Conservation (phyloP, 176 grass and related monocot genomes). For the Carex kokanica region DNA sequence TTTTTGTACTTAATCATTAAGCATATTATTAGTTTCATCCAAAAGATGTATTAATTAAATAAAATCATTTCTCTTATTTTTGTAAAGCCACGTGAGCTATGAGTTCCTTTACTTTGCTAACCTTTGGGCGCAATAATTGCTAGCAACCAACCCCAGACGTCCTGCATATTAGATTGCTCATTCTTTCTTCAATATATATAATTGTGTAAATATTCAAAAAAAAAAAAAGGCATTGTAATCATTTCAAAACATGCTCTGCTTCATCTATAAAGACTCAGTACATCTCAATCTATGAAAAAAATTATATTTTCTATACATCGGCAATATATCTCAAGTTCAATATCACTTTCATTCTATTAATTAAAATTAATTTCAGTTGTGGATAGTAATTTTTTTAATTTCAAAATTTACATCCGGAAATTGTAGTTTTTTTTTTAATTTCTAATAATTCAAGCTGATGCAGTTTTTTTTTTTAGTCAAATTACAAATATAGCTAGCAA, state of each 20-base stretch:
- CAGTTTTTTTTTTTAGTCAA: too few relatives aligned
- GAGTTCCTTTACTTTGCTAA: not conserved
- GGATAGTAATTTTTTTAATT: not conserved
- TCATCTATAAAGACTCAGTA: not conserved
- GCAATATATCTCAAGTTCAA: not conserved
- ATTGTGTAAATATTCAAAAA: not conserved
- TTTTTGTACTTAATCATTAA: constrained; percentile 45
- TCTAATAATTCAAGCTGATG: not conserved
- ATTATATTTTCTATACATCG: not conserved
- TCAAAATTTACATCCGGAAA: not conserved
- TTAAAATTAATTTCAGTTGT: not conserved
- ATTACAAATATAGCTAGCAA: too few relatives aligned
- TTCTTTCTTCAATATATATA: not conserved
- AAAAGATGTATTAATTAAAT: constrained; percentile 11
- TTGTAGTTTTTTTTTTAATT: not conserved
- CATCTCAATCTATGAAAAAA: too few relatives aligned
- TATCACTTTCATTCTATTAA: not conserved
- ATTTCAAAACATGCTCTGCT: not conserved
- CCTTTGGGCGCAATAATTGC: not conserved
- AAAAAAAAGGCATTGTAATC: not conserved
- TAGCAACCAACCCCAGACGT: not conserved
- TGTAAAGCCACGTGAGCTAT: not conserved
- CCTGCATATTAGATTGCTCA: not conserved
- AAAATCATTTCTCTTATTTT: not conserved
- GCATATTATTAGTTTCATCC: not conserved